Percentiles rank a stretch among this genome's conserved stretches.
Conservation (phyloP, 169 alveolate species). For the Plasmodium inui region DNA sequence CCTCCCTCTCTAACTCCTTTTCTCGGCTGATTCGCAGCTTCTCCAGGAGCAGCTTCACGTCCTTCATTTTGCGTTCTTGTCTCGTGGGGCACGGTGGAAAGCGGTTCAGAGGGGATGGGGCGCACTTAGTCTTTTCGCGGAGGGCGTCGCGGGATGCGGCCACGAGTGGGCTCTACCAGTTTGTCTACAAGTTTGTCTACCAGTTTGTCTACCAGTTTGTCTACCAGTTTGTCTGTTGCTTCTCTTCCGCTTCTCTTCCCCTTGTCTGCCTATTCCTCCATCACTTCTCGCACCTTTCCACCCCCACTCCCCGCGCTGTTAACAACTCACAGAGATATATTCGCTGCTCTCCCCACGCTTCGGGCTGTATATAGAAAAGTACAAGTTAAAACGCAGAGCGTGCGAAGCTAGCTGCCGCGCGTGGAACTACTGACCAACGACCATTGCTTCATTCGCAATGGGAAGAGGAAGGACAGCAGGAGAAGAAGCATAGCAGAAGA, state of each 20-base stretch:
- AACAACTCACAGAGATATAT: background rate
- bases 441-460: background rate
- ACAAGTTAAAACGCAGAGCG: too few relatives aligned
- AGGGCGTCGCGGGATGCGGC: background rate
- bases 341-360: background rate
- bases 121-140: background rate
- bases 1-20: conserved; percentile 71
- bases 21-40: conserved; percentile 2
- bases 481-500: background rate
- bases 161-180: background rate
- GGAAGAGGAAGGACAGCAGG: too few relatives aligned
- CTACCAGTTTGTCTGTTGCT: background rate
- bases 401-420: too few relatives aligned
- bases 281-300: background rate
- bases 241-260: too few relatives aligned
- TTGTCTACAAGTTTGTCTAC: too few relatives aligned
- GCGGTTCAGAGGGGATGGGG: background rate
- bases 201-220: background rate
- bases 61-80: conserved; percentile 38
- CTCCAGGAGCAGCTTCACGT: conserved; percentile 6
- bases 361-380: background rate
- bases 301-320: background rate
- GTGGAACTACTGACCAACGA: background rate
- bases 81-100: background rate
- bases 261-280: background rate